Percentiles rank a stretch among this genome's conserved stretches.
Conservation (phyloP, 768 basidiomycete genomes). For the Dacryopinax primogenitus region DNA sequence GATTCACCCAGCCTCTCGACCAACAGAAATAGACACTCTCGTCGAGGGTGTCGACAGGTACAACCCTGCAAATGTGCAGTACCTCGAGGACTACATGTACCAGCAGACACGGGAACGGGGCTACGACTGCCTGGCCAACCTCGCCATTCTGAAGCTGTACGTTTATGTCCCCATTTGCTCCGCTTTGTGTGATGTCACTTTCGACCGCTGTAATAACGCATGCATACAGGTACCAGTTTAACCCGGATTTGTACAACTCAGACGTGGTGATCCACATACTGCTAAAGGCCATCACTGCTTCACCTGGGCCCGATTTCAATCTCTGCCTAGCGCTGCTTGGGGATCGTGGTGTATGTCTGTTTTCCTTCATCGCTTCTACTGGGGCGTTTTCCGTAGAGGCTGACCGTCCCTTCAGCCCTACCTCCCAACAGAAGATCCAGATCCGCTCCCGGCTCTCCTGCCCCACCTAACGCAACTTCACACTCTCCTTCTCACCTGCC, state of each 20-base stretch:
- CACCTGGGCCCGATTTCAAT: conserved; percentile 85
- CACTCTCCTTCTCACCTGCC: conserved; percentile 64
- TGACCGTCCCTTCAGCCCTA: conserved; percentile 4
- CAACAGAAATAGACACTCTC: conserved; percentile 79
- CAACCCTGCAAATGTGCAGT: conserved; percentile 85
- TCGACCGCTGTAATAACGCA: conserved; percentile 12
- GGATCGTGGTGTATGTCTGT: conserved; percentile 36
- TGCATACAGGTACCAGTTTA: conserved; percentile 76
- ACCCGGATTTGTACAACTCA: conserved; percentile 80
- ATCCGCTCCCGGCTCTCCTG: conserved; percentile 60
- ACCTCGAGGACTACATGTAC: conserved; percentile 93
- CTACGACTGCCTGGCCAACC: conserved; percentile 89
- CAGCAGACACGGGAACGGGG: conserved; percentile 83
- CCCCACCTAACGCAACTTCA: conserved; percentile 55
- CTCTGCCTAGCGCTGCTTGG: conserved; percentile 88
- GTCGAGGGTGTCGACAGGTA: conserved; percentile 92
- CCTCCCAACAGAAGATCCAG: conserved; percentile 53
- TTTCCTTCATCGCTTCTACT: not conserved
- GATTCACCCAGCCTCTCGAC: conserved; percentile 62
- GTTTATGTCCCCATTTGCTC: conserved; percentile 19
- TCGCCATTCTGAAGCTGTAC: conserved; percentile 86
- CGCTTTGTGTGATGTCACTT: conserved; percentile 13
- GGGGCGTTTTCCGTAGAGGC: not conserved
- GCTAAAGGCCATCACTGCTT: conserved; percentile 73
- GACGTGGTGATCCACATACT: conserved; percentile 92